Base-by-base conservation (phyloP, 1,284 basidiomycete species). In the Apiotrichum porosum region DNA sequence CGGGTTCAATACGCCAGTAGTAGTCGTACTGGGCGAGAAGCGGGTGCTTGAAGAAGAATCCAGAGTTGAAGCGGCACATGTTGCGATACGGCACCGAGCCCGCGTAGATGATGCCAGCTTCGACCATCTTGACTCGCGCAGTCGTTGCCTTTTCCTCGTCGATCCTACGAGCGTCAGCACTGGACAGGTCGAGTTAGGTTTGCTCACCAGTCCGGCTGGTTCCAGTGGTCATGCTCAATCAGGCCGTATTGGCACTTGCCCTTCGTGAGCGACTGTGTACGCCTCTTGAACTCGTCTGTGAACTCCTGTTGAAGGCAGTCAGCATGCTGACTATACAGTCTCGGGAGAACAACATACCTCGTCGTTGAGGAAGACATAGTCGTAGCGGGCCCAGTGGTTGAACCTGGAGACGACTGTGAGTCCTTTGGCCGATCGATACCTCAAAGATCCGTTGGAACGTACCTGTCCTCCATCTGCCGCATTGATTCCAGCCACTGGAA, bases 1-100 rank as follows among this genome's bases (percentile, higher is more conserved):
- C 79, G 3, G 87, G 86, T 79, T 81, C 79, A 69, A 89, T 82
- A 63, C 84, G 83, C 93, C 93, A 97, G 74, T 97, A 97, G 74
- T 93, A 97, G 63, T 83, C 86, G 74, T 86, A 92, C 44, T 83
- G 77, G 54, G 83, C 80, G 34, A 93, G 75, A 12, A 92, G 75
- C 56, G 83, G 81, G 61, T 92, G 88, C 34, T 79, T 77, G 74
- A 82, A 90, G 74, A 89, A 86, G 73, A 82, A 89, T 83, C 91
- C 91, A 47, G 88, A 90, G 71, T 95, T 91, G 77, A 85, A 97
- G 18, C 94, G 83, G 68, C 92, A 95, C 90, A 94, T 77, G 61
- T 78, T 77, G 19, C 78, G 66, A 53, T 79, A 79, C 5, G 76
- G 75, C 22, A 79, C 77, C 68, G 68, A 76, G 77, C 85, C 86